These are phyloP conservation scores for Apiotrichum brassicae DNA, from an alignment of 1,284 basidiomycete species.

Conservation along the genomic window DNA sequence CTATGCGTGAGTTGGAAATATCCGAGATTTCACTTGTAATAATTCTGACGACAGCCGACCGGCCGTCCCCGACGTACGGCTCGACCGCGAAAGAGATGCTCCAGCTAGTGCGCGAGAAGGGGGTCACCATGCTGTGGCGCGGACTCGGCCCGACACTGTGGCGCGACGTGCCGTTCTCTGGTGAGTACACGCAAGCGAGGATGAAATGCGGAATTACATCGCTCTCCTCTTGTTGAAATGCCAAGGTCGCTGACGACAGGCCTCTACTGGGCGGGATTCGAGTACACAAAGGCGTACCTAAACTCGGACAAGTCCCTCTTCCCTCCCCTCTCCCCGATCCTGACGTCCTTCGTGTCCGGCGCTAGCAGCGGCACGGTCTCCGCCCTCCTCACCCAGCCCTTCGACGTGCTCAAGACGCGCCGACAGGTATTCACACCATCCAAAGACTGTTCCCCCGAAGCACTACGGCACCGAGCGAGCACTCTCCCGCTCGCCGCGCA, in stretches of 20 bases:
- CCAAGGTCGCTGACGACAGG: conserved; percentile 22
- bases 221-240: too few relatives aligned
- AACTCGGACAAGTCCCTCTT: conserved; percentile 26
- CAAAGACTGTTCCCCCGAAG: conserved; percentile 51
- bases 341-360: conserved; percentile 42
- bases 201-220: too few relatives aligned
- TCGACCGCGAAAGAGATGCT: conserved; percentile 35
- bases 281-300: conserved; percentile 40
- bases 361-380: conserved; percentile 54
- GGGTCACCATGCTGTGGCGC: conserved; percentile 72
- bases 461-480: conserved; percentile 33
- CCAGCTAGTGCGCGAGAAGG: conserved; percentile 57
- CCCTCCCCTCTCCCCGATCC: conserved; percentile 31
- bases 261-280: conserved; percentile 47
- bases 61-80: conserved; percentile 58
- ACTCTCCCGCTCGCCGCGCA: conserved; percentile 61
- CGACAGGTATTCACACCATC: conserved; percentile 64
- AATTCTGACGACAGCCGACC: conserved; percentile 47
- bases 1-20: conserved; percentile 46
- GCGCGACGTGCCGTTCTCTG: conserved; percentile 96
- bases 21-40: neutral
- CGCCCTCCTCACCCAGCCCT: conserved; percentile 86
- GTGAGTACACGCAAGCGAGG: too few relatives aligned
- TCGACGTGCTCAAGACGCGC: conserved; percentile 93
- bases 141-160: conserved; percentile 87